Conservation (phyloP, 352 stramenopile genomes). For the Globisporangium orthogonon region DNA sequence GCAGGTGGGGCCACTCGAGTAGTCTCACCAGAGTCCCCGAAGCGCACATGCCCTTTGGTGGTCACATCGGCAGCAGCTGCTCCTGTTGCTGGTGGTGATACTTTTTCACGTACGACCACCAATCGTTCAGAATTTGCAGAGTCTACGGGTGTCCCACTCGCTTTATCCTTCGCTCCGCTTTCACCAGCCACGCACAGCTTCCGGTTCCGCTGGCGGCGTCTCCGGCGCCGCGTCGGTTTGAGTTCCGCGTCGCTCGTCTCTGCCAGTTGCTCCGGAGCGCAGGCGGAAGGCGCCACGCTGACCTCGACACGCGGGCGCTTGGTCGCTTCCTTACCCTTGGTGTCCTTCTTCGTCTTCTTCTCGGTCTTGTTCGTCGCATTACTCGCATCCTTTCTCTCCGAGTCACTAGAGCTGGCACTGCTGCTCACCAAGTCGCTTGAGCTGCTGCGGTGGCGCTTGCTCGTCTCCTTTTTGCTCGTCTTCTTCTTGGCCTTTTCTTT, state of each 20-base stretch:
- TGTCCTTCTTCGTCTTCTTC: too few relatives aligned
- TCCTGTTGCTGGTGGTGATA: background rate
- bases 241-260: background rate
- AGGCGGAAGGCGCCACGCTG: background rate
- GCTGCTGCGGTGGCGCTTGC: conserved; percentile 8
- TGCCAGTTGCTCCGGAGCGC: background rate
- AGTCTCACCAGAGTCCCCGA: conserved; percentile 27
- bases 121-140: too few relatives aligned
- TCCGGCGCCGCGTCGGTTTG: conserved; percentile 11
- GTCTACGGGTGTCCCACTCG: background rate
- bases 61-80: background rate
- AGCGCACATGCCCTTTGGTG: conserved; percentile 30
- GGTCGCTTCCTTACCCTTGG: too few relatives aligned
- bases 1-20: background rate
- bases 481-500: background rate
- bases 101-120: too few relatives aligned
- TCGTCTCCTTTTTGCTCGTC: background rate
- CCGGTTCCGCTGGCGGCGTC: conserved; percentile 7
- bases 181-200: conserved; percentile 2
- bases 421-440: too few relatives aligned
- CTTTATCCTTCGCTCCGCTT: background rate
- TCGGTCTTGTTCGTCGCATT: too few relatives aligned
- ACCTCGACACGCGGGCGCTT: conserved; percentile 11
- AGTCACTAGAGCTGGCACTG: too few relatives aligned
- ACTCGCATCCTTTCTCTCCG: too few relatives aligned